Percentiles rank a stretch among this genome's conserved stretches.
These are phyloP conservation scores for Suhomyces coccinellae DNA, from an alignment of 1,139 yeast genomes.

Conservation along the genomic window DNA sequence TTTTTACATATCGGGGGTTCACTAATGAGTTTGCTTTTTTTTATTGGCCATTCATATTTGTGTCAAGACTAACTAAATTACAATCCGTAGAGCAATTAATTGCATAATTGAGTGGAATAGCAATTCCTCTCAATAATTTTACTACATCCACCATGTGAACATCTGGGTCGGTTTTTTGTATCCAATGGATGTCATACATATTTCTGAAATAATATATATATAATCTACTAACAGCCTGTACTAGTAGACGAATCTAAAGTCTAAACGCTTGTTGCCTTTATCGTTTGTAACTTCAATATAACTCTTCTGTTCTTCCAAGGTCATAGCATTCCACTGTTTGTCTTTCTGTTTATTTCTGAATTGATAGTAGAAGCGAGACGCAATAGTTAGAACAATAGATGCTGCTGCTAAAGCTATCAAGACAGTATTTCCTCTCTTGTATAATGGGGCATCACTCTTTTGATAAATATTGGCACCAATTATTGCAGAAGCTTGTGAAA, in stretches of 20 bases:
- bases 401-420: conserved; percentile 25
- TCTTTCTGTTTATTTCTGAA: conserved; percentile 17
- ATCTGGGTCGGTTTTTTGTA: too few relatives aligned
- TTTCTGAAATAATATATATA: too few relatives aligned
- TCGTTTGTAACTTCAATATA: conserved; percentile 15
- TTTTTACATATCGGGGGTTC: too few relatives aligned
- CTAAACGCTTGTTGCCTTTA: conserved; percentile 22
- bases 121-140: too few relatives aligned
- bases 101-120: too few relatives aligned
- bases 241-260: conserved; percentile 19
- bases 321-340: conserved; percentile 16
- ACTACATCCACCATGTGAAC: too few relatives aligned
- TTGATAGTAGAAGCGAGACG: conserved; percentile 17
- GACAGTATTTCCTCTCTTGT: conserved; percentile 27
- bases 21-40: too few relatives aligned
- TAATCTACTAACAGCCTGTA: not conserved
- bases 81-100: too few relatives aligned
- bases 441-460: conserved; percentile 29
- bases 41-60: too few relatives aligned
- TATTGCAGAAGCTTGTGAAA: conserved; percentile 22
- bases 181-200: not conserved
- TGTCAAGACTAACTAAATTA: too few relatives aligned
- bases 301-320: conserved; percentile 16
- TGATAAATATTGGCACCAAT: conserved; percentile 26
- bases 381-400: conserved; percentile 17